Evolutionary conservation across 768 basidiomycete species (phyloP).

Genomic region (Lactarius quietus): DNA sequence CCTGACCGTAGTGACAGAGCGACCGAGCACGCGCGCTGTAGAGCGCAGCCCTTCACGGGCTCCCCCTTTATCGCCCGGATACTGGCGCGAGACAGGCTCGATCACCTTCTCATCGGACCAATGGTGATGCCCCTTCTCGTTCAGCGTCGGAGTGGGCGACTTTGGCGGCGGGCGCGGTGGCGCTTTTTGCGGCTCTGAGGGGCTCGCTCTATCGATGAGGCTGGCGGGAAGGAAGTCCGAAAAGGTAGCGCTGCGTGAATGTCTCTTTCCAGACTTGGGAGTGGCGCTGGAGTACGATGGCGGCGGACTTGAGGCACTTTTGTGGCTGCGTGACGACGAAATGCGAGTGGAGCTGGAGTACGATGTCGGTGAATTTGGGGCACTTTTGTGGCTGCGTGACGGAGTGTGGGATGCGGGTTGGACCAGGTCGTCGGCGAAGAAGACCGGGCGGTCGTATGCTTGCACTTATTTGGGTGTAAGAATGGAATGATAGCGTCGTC

Average conservation of each 20-base stretch:
- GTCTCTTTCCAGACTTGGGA: not conserved
- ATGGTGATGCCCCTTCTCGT: not conserved
- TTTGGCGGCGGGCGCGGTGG: too few species aligned
- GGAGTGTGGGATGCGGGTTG: not conserved
- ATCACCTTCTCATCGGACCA: not conserved
- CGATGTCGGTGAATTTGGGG: not conserved
- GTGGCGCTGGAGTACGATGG: not conserved
- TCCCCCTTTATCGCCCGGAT: not conserved
- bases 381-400: constrained; percentile 1
- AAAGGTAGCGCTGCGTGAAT: constrained; percentile 10
- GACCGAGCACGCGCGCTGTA: constrained; percentile 4
- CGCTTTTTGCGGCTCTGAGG: not conserved
- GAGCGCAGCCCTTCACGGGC: constrained; percentile 1
- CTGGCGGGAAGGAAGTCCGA: constrained; percentile 17
- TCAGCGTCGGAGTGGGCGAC: not conserved
- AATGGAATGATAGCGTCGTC: not conserved
- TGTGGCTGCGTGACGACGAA: not conserved
- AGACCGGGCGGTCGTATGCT: constrained; percentile 19
- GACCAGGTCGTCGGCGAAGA: constrained; percentile 12
- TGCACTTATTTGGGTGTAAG: not conserved
- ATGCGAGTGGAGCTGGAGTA: not conserved
- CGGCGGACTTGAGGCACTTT: not conserved
- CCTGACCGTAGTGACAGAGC: not conserved
- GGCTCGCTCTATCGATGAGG: constrained; percentile 7
- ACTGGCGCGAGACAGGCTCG: not conserved